Conservation (phyloP, 2,329 filamentous ascomycete genomes). For the Nectriaceae sp. region DNA sequence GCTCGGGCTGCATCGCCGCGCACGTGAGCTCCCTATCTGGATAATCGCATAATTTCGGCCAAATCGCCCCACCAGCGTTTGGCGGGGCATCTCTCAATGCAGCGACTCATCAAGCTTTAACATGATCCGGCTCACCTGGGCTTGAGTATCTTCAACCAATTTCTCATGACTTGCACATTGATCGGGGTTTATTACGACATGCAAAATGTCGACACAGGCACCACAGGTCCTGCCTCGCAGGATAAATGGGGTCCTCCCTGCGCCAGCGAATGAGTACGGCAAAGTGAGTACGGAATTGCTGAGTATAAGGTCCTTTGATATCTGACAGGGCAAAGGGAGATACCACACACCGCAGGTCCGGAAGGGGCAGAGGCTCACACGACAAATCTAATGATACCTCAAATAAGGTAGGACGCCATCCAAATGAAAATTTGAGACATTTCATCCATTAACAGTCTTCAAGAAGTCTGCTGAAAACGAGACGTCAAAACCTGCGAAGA, state of each 20-base stretch:
- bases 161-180: background rate
- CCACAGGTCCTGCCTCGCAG: conserved; percentile 39
- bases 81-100: conserved; percentile 29
- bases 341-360: conserved; percentile 22
- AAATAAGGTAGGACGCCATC: conserved; percentile 29
- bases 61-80: conserved; percentile 24
- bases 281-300: conserved; percentile 27
- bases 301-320: conserved; percentile 14
- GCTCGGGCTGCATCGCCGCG: background rate
- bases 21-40: conserved; percentile 20
- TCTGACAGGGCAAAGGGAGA: conserved; percentile 25
- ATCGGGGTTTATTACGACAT: conserved; percentile 25
- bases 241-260: conserved; percentile 34
- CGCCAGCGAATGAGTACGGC: conserved; percentile 25
- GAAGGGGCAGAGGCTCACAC: conserved; percentile 27
- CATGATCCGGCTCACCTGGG: conserved; percentile 11
- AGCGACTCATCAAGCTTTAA: conserved; percentile 31
- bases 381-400: conserved; percentile 30
- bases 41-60: conserved; percentile 31
- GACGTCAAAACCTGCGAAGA: conserved; percentile 30
- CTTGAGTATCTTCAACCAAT: background rate
- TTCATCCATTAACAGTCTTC: conserved; percentile 16
- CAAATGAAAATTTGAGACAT: conserved; percentile 4
- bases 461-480: conserved; percentile 32
- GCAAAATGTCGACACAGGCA: conserved; percentile 39